These are phyloP conservation scores for Setaria italica DNA, from an alignment of 202 grass and related monocot genomes.

Conservation along the genomic window DNA sequence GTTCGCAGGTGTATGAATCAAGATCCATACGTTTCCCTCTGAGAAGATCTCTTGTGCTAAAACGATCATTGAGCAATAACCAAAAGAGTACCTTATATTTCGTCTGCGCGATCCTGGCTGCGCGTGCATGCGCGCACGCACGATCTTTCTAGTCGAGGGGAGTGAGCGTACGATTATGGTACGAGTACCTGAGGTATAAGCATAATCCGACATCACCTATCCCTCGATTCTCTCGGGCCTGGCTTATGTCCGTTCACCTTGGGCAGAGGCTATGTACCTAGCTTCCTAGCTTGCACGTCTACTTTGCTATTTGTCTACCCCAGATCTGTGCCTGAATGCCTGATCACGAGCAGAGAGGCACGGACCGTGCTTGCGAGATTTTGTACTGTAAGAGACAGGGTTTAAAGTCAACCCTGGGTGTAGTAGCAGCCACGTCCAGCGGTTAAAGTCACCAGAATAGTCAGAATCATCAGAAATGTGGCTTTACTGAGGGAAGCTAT, in stretches of 20 bases:
- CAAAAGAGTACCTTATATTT: too few relatives aligned
- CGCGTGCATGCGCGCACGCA: not conserved
- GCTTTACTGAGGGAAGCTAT: too few relatives aligned
- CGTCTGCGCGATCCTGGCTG: not conserved
- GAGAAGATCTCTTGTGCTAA: too few relatives aligned
- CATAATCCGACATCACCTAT: too few relatives aligned
- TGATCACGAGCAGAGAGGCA: not conserved
- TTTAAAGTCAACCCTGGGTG: not conserved
- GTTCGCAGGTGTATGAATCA: too few relatives aligned
- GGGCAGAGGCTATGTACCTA: not conserved
- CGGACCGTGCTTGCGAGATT: not conserved
- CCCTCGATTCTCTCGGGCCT: too few relatives aligned
- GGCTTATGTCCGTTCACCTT: not conserved
- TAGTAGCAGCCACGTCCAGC: not conserved
- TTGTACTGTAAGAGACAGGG: not conserved
- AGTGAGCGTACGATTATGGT: not conserved
- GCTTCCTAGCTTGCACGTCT: not conserved
- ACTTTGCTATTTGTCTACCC: constrained; percentile 41
- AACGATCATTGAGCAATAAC: too few relatives aligned
- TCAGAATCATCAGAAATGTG: not conserved
- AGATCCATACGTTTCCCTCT: too few relatives aligned
- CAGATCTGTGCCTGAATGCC: not conserved
- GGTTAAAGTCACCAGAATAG: not conserved
- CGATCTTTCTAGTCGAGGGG: not conserved
- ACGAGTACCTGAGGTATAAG: not conserved